Base-by-base conservation (phyloP, 2,329 filamentous ascomycete species). In the Aspergillus fumigatus region DNA sequence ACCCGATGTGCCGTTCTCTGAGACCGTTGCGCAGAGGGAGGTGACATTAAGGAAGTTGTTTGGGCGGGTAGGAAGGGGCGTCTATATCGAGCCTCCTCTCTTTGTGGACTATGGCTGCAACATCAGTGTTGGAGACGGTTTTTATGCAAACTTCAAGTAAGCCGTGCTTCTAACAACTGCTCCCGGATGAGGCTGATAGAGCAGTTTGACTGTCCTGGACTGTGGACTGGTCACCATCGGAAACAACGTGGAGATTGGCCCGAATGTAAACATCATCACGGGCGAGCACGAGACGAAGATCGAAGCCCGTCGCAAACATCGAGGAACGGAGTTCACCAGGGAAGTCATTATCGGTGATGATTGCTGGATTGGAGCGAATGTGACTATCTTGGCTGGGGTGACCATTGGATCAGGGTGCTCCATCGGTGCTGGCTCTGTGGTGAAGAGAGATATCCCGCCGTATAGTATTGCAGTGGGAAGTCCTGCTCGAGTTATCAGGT, bases 361-460 rank as follows among this genome's bases (percentile, higher is more conserved):
- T 75, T 89, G 88, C 73, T 90, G 89, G 89, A 75, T 92, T 38
- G 88, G 86, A 0, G 88, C 88, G 0, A 87, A 85, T 65, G 85
- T 84, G 3, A 82, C 79, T 8, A 82, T 95, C n/a, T 75, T 92
- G 47, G 84, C 89, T 0, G 90, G 90, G 0, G 85, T 95, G 17
- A 91, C 82, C 0, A 87, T 95, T 59, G 90, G 91, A 0, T 78
- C 81, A 52, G 90, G 90, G 0, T 80, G 78, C 10, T 88, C 86
- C 0, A 80, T 95, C 56, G 91, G 89, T 0, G 90, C 90, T 0
- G 89, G 88, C 1, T 89, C 86, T 65, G 89, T 94, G 2, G 90
- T 95, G 19, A 93, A 29, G 4, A 52, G 73, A 70, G 70, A 74
- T 63, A 61, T 75, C 17, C 72, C 71, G 3, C 53, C 66, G 7